Conservation (phyloP, 176 grass and related monocot species). For the Dactylis glomerata region DNA sequence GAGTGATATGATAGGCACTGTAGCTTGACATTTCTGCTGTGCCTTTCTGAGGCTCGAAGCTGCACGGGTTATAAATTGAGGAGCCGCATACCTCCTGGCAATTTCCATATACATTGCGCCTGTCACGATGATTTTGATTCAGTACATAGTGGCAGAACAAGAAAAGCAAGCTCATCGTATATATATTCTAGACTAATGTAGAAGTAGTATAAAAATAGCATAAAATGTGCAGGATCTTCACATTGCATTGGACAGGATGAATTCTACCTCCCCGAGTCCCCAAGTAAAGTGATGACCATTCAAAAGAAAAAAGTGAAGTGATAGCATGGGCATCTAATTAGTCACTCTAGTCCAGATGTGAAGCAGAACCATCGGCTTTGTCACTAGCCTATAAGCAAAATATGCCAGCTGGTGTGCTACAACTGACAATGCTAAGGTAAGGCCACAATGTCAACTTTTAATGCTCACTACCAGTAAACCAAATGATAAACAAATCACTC, state of each 20-base stretch:
- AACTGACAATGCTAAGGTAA: neutral
- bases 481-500: neutral
- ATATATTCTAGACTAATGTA: neutral
- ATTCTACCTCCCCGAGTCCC: neutral
- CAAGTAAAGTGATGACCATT: too few species aligned
- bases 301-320: neutral
- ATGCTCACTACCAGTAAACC: neutral
- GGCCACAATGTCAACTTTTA: neutral
- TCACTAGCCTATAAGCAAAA: neutral
- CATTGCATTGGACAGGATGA: neutral
- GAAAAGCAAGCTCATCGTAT: neutral
- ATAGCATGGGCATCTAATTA: neutral
- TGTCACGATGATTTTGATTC: constrained; percentile 32
- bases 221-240: constrained; percentile 1
- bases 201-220: neutral
- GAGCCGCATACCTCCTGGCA: constrained; percentile 51
- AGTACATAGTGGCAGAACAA: neutral
- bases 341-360: neutral
- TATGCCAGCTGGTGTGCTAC: neutral
- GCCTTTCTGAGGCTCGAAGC: constrained; percentile 72
- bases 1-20: constrained; percentile 63
- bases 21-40: constrained; percentile 52
- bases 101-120: constrained; percentile 80
- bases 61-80: constrained; percentile 69
- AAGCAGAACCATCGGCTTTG: neutral